Evolutionary conservation across 306 rosid species (phyloP).

Genomic region (Inga laurina): DNA sequence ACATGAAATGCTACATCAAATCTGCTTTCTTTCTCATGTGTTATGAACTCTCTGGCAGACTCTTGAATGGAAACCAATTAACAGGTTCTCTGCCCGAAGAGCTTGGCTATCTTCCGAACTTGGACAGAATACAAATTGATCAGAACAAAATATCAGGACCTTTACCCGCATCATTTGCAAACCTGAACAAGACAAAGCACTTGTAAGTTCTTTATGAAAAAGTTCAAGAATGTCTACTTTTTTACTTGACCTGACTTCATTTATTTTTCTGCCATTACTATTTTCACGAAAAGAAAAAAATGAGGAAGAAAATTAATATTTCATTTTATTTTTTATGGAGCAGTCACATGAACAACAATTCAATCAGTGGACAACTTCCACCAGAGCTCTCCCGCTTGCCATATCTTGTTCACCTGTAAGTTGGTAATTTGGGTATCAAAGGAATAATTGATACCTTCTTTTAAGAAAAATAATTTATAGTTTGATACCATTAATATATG

Average conservation of each 20-base stretch:
- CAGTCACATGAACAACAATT: conserved; percentile 99
- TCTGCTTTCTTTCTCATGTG: conserved; percentile 27
- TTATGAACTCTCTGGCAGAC: conserved; percentile 51
- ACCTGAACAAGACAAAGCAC: conserved; percentile 55
- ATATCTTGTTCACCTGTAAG: conserved; percentile 78
- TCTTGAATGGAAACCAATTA: conserved; percentile 75
- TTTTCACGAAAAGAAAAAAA: background rate
- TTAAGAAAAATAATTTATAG: too few relatives aligned
- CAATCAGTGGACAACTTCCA: conserved; percentile 86
- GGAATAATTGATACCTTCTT: background rate
- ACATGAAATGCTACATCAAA: background rate
- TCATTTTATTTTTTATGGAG: conserved; percentile 30
- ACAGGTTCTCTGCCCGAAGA: conserved; percentile 69
- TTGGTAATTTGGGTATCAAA: conserved; percentile 10
- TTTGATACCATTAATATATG: background rate
- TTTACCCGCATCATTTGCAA: conserved; percentile 75
- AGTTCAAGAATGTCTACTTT: background rate
- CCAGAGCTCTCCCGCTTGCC: conserved; percentile 57
- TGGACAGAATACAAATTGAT: conserved; percentile 75
- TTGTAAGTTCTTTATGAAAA: conserved; percentile 57
- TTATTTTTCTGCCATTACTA: background rate
- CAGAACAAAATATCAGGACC: conserved; percentile 70
- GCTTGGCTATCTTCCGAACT: conserved; percentile 72
- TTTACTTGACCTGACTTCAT: background rate
- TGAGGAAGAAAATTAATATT: conserved; percentile 23